Evolutionary conservation across 192 early-diverging fungal species (phyloP).

Genomic region (Coemansia sp.): DNA sequence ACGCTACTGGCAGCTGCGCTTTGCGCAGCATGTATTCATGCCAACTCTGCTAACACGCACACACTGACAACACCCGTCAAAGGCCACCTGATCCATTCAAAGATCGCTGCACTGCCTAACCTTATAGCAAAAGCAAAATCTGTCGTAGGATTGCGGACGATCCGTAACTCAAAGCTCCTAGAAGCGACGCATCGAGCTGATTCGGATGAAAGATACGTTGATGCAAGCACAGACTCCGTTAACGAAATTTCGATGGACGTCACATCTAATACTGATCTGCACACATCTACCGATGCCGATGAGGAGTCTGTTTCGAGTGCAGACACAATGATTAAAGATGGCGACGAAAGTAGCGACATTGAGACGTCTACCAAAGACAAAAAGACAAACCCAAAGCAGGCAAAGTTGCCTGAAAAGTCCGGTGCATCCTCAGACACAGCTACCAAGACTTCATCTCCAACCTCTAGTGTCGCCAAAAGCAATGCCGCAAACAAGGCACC

Average conservation of each 20-base stretch:
- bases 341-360: not conserved
- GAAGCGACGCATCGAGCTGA: constrained; percentile 15
- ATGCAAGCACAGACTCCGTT: constrained; percentile 14
- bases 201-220: constrained; percentile 1
- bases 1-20: constrained; percentile 5
- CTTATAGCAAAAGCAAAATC: not conserved
- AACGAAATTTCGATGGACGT: constrained; percentile 12
- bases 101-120: not conserved
- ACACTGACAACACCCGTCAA: not conserved
- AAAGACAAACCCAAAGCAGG: too few relatives aligned
- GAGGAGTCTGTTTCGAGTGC: not conserved
- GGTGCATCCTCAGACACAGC: too few relatives aligned
- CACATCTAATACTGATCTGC: not conserved
- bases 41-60: not conserved
- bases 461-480: too few relatives aligned
- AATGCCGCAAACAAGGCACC: not conserved
- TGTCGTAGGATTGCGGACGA: not conserved
- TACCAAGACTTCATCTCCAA: too few relatives aligned
- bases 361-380: not conserved
- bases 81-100: not conserved
- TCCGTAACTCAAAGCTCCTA: constrained; percentile 37
- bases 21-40: constrained; percentile 5
- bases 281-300: not conserved
- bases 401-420: too few relatives aligned
- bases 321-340: not conserved